A percentile compares a stretch with the other conserved stretches of the same genome.
phyloP scores from a whole-genome alignment of 2,329 filamentous ascomycete species.

The Stemphylium lycopersici region DNA sequence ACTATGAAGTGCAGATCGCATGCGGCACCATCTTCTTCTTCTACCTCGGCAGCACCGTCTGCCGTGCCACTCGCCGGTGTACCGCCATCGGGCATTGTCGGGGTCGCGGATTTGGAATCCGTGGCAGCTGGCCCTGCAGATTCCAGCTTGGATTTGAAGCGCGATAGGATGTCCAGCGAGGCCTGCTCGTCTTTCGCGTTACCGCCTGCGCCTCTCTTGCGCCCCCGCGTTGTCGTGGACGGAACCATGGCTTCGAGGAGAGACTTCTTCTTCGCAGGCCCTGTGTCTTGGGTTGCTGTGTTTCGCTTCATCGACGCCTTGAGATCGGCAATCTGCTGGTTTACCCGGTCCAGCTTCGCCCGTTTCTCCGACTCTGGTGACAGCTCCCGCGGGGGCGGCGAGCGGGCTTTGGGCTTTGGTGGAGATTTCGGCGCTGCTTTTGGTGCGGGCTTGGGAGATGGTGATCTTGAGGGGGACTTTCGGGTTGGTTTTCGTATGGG shows the following conservation, averaged over 20 bases:
- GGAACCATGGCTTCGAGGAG: conserved; percentile 77
- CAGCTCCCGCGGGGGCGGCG: conserved; percentile 46
- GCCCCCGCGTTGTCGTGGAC: conserved; percentile 69
- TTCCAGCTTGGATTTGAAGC: conserved; percentile 78
- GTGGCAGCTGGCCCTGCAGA: conserved; percentile 45
- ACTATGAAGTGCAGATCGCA: conserved; percentile 97
- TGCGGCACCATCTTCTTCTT: conserved; percentile 56
- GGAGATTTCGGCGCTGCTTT: conserved; percentile 21
- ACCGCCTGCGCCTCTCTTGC: conserved; percentile 70
- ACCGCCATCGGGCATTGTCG: conserved; percentile 27
- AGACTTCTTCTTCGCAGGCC: conserved; percentile 60
- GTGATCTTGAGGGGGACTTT: conserved; percentile 33
- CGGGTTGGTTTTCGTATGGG: conserved; percentile 41
- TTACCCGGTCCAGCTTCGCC: conserved; percentile 68
- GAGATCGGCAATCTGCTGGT: conserved; percentile 79
- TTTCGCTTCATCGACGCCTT: conserved; percentile 82
- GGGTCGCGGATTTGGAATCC: conserved; percentile 36
- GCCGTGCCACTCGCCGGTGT: conserved; percentile 14
- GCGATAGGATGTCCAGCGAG: conserved; percentile 73
- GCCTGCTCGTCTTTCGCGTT: conserved; percentile 56
- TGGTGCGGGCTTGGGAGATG: conserved; percentile 27
- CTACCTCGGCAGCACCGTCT: conserved; percentile 12
- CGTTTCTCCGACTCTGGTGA: conserved; percentile 49
- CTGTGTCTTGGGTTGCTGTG: conserved; percentile 36
- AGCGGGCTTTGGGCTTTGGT: conserved; percentile 22